These are phyloP conservation scores for Glutinoglossum americanum DNA, from an alignment of 495 filamentous ascomycete species.

Conservation along the genomic window DNA sequence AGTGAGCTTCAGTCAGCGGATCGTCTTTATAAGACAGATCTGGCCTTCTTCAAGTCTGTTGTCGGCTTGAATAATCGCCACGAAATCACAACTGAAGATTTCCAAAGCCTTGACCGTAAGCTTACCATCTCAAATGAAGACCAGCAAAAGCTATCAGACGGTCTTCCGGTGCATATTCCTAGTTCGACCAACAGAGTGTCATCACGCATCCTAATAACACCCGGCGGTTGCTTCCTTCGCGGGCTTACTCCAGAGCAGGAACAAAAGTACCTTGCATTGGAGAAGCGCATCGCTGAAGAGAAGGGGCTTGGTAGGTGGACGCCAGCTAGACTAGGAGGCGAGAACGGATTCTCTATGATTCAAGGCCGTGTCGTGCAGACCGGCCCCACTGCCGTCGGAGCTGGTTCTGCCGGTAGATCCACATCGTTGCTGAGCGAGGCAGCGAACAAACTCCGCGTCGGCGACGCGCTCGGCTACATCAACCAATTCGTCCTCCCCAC, in stretches of 20 bases:
- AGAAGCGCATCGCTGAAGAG: constrained; percentile 31
- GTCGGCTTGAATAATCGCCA: constrained; percentile 26
- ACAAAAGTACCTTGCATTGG: constrained; percentile 50
- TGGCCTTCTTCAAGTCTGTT: constrained; percentile 33
- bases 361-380: constrained; percentile 1
- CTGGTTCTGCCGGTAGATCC: constrained; percentile 13
- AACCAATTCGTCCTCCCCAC: constrained; percentile 41
- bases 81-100: constrained; percentile 26
- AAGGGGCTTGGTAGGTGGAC: constrained; percentile 4
- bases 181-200: constrained; percentile 20
- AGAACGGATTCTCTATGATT: constrained; percentile 3
- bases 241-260: constrained; percentile 61
- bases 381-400: constrained; percentile 1
- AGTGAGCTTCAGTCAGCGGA: constrained; percentile 27
- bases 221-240: constrained; percentile 54
- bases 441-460: constrained; percentile 31
- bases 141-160: not conserved
- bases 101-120: constrained; percentile 6
- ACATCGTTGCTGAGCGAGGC: not conserved
- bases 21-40: constrained; percentile 20
- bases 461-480: constrained; percentile 41
- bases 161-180: constrained; percentile 17
- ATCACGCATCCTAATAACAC: constrained; percentile 45
- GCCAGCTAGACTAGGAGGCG: not conserved
- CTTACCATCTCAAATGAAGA: constrained; percentile 1